Conservation (phyloP, 345 rosid species). For the Brassica napus region DNA sequence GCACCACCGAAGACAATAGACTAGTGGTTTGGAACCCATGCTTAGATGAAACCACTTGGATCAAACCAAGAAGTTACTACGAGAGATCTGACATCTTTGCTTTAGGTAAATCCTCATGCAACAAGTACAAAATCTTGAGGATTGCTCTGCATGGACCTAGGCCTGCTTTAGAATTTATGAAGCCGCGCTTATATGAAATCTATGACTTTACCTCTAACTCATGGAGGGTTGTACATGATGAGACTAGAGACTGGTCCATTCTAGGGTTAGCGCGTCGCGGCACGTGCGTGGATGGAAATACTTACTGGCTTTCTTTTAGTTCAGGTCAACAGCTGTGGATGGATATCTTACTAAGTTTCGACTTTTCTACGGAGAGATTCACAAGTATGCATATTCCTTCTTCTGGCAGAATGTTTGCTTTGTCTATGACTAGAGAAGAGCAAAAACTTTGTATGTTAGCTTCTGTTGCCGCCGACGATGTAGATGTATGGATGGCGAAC, state of each 20-base stretch:
- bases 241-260: neutral
- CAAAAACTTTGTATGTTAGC: neutral
- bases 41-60: neutral
- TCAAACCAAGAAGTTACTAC: neutral
- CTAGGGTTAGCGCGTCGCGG: neutral
- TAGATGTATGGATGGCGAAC: neutral
- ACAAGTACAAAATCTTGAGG: neutral
- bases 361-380: neutral
- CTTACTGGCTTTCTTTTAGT: neutral
- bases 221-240: neutral
- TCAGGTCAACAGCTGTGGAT: neutral
- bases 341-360: neutral
- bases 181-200: neutral
- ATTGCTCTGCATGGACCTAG: neutral
- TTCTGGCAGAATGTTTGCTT: neutral
- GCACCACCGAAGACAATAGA: neutral
- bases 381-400: neutral
- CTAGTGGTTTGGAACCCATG: neutral
- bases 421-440: neutral
- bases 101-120: neutral
- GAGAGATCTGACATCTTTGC: neutral
- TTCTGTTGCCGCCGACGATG: neutral
- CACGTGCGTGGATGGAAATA: neutral
- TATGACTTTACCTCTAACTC: slow-evolving; percentile 1
- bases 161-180: neutral